A percentile compares a stretch with the other conserved stretches of the same genome.
Evolutionary conservation across 78 protist genomes (phyloP).

Genomic region (Chrysochromulina parva): DNA sequence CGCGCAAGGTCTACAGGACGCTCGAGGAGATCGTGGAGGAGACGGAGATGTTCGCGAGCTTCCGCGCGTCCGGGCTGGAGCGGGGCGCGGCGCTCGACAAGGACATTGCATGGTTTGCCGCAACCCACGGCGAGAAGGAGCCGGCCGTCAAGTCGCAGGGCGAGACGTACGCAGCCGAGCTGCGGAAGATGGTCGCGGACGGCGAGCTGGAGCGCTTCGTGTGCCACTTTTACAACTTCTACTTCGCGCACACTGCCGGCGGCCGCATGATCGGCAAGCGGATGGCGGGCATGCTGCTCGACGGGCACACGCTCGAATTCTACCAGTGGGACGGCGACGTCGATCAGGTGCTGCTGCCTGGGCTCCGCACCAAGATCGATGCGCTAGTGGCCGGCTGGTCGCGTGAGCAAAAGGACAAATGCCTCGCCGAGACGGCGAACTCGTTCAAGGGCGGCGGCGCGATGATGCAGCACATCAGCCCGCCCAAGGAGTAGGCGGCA

Average conservation of each 20-base stretch:
- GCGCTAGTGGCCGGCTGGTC: background rate
- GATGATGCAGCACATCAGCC: background rate
- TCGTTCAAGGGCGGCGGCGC: constrained; percentile 14
- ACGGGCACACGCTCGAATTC: constrained; percentile 24
- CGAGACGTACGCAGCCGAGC: background rate
- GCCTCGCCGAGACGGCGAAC: constrained; percentile 21
- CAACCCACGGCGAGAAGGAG: background rate
- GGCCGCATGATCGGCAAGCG: constrained; percentile 42
- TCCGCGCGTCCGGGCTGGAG: constrained; percentile 11
- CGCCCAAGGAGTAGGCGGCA: no score
- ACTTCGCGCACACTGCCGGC: constrained; percentile 51
- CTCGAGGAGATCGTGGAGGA: background rate
- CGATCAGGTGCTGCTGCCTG: constrained; percentile 1
- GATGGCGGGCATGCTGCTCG: constrained; percentile 14
- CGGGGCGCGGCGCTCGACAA: background rate
- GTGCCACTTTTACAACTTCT: constrained; percentile 42
- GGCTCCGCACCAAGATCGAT: background rate
- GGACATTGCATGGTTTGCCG: constrained; percentile 26
- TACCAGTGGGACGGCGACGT: constrained; percentile 26
- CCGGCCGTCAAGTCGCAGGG: background rate
- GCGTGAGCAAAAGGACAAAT: constrained; percentile 5
- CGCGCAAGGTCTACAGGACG: background rate
- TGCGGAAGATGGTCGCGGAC: background rate
- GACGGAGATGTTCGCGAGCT: background rate
- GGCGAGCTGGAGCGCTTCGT: background rate